Evolutionary conservation across 164 flowering plant species (phyloP).

Genomic region (Umbilicus rupestris): DNA sequence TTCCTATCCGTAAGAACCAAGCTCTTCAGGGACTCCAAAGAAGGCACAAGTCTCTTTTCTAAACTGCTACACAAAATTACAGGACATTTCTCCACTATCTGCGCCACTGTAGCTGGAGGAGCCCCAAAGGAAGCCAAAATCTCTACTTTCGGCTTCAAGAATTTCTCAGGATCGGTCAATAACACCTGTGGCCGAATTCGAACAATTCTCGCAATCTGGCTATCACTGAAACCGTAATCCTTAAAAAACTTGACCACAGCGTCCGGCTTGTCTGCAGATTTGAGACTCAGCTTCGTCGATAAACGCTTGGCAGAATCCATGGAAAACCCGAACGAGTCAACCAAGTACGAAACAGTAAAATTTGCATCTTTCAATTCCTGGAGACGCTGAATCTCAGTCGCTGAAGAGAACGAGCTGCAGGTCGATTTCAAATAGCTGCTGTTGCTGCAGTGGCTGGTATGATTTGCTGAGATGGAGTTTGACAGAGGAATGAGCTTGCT

Average conservation of each 20-base stretch:
- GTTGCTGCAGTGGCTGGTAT: neutral
- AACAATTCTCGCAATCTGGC: neutral
- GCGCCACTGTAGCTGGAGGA: neutral
- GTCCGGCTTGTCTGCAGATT: neutral
- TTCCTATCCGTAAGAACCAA: neutral
- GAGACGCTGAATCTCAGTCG: neutral
- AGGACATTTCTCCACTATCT: neutral
- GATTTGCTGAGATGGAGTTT: neutral
- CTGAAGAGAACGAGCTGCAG: neutral
- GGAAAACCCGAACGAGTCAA: neutral
- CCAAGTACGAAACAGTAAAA: neutral
- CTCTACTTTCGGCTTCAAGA: conserved; percentile 1
- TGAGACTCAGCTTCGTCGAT: neutral
- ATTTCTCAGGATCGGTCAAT: neutral
- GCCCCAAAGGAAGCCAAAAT: neutral
- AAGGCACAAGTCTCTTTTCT: neutral
- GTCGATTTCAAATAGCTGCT: neutral
- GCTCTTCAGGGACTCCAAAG: neutral
- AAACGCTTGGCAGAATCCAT: neutral
- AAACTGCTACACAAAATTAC: neutral
- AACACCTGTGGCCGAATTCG: neutral
- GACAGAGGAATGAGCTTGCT: neutral
- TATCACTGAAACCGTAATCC: neutral
- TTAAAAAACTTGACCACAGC: neutral
- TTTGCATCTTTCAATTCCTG: neutral